Conservation (phyloP, 2,329 filamentous ascomycete genomes). For the Fusarium oxysporum region DNA sequence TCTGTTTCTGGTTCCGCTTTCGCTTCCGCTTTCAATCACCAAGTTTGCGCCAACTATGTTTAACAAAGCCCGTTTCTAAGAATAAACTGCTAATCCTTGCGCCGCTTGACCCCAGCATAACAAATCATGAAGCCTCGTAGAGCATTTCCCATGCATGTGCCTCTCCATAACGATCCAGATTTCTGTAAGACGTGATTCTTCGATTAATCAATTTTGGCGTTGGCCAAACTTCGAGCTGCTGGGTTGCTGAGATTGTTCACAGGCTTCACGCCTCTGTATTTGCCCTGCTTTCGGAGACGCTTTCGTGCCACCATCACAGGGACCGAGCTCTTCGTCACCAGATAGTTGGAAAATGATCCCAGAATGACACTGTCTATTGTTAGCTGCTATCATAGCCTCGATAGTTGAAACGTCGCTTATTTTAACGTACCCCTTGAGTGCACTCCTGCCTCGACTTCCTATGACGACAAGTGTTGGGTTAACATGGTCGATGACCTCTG, state of each 20-base stretch:
- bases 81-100: conserved; percentile 1
- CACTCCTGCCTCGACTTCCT: conserved; percentile 89
- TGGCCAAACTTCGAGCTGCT: conserved; percentile 72
- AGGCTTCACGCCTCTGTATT: conserved; percentile 79
- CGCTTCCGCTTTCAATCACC: conserved; percentile 2
- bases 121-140: conserved; percentile 24
- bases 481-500: conserved; percentile 94
- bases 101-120: conserved; percentile 23
- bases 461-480: conserved; percentile 93
- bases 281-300: conserved; percentile 86
- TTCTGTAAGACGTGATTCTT: not conserved
- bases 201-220: conserved; percentile 78
- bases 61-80: conserved; percentile 1
- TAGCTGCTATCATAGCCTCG: conserved; percentile 38
- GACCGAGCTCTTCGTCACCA: conserved; percentile 95
- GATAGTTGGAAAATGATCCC: conserved; percentile 96
- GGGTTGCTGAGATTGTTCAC: conserved; percentile 85
- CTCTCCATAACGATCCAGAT: not conserved
- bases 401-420: not conserved
- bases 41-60: not conserved
- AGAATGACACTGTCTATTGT: conserved; percentile 80
- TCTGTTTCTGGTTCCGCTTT: not conserved
- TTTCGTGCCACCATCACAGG: conserved; percentile 98
- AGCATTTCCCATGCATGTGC: conserved; percentile 9
- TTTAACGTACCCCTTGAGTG: conserved; percentile 84